Evolutionary conservation across 2,329 filamentous ascomycete genomes (phyloP).

Genomic region (Curvularia hawaiiensis): DNA sequence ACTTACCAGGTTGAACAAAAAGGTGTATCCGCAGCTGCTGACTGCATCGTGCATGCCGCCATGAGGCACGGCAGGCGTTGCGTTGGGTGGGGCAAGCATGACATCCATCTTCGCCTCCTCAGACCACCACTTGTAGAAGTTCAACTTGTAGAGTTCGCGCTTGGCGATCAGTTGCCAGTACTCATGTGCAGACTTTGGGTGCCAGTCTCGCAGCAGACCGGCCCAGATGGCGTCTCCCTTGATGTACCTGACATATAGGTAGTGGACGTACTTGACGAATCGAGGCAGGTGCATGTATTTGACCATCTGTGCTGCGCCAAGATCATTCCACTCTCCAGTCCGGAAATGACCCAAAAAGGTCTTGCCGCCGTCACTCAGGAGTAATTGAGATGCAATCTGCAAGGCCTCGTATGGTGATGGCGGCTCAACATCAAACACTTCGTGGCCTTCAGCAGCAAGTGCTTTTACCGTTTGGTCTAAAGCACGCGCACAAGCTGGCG

Average conservation of each 20-base stretch:
- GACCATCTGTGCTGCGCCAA: conserved; percentile 75
- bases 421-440: conserved; percentile 68
- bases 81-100: conserved; percentile 83
- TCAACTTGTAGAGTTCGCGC: conserved; percentile 76
- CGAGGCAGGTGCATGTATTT: conserved; percentile 75
- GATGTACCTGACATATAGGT: conserved; percentile 86
- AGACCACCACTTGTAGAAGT: conserved; percentile 88
- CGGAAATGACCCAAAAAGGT: conserved; percentile 80
- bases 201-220: conserved; percentile 73
- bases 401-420: conserved; percentile 76
- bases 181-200: conserved; percentile 73
- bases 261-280: conserved; percentile 82
- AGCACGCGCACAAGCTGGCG: conserved; percentile 81
- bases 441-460: conserved; percentile 73
- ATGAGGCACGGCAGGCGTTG: conserved; percentile 86
- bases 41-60: conserved; percentile 85
- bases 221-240: conserved; percentile 79
- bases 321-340: conserved; percentile 78
- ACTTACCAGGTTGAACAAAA: conserved; percentile 84
- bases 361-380: conserved; percentile 82
- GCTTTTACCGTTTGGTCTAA: conserved; percentile 73
- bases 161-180: conserved; percentile 81
- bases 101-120: conserved; percentile 70
- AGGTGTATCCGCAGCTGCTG: conserved; percentile 89
- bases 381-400: conserved; percentile 75